Evolutionary conservation across 2,329 filamentous ascomycete species (phyloP), one percentile per base, ranked within the genome.

Genomic region (Penicillium oxalicum): DNA sequence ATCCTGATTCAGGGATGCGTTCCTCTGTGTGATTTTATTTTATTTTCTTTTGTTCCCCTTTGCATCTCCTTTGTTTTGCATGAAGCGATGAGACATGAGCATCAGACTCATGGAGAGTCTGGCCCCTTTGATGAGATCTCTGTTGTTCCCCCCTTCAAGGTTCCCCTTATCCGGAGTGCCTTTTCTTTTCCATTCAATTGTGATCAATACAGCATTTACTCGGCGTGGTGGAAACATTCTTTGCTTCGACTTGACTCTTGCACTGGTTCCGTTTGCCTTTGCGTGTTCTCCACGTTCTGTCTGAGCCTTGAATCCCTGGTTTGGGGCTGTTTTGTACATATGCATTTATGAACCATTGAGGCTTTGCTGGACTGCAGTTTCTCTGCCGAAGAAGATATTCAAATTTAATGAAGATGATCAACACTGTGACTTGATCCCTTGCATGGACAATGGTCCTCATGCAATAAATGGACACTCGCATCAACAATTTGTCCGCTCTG

Each of bases 31-130:
- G 29, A 8, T 32, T 32, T 7, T 7, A 32, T 32, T 32, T 32
- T 32, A 8, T 5, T 32, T 32, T 32, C 4, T 4, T 11, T 32
- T 36, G 52, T 56, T 44, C 18, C 35, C 32, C 38, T 45, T 45
- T 26, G 37, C 18, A 11, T 39, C 38, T 33, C 43, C 6, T 45
- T 45, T 45, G 50, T 51, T 59, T 39, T 55, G 51, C 50, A 60
- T 52, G 58, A 60, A 54, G 55, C 52, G 54, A 60, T 49, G 58
- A 57, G 58, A 54, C 49, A 60, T 51, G 58, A 60, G 58, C 56
- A 59, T 50, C 47, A 51, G 46, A 51, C 41, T 53, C 38, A 40
- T 44, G 41, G 28, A 51, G 47, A 48, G 55, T 55, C 45, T 56
- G 29, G 29, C 29, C 18, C 18, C 29, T 32, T 32, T 32, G 29